Percentiles rank a stretch among this genome's conserved stretches.
Conservation (phyloP, 2,329 filamentous ascomycete genomes). For the Chrysoporthe deuterocubensis region DNA sequence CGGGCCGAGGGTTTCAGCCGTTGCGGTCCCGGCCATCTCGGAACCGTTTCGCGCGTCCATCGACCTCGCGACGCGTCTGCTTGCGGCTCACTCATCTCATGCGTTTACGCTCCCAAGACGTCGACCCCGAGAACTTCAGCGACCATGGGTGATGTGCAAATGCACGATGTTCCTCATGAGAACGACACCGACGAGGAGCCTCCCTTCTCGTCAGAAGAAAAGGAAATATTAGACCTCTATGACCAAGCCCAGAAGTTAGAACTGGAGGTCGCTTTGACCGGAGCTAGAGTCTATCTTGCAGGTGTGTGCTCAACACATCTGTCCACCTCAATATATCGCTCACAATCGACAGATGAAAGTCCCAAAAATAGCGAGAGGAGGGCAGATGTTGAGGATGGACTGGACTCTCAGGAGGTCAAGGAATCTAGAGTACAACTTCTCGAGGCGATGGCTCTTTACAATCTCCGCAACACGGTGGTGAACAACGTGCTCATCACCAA, state of each 20-base stretch:
- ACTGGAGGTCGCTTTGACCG: constrained; percentile 71
- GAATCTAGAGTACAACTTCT: constrained; percentile 68
- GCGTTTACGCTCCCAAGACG: neutral
- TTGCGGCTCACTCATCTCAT: neutral
- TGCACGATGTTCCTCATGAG: constrained; percentile 39
- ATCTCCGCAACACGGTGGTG: constrained; percentile 70
- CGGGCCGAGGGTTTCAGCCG: neutral
- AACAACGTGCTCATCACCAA: constrained; percentile 73
- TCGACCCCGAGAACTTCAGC: neutral
- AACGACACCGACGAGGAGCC: neutral
- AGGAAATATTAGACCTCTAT: constrained; percentile 69
- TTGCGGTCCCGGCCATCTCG: neutral
- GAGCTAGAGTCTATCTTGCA: constrained; percentile 38
- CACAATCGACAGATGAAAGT: constrained; percentile 21
- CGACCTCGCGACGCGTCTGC: constrained; percentile 5
- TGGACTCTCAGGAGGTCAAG: constrained; percentile 50
- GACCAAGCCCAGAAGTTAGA: constrained; percentile 73
- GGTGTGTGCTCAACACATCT: constrained; percentile 1
- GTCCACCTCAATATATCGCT: neutral
- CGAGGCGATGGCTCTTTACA: constrained; percentile 71
- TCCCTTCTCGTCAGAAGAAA: constrained; percentile 68
- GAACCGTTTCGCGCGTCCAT: neutral
- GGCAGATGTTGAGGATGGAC: neutral
- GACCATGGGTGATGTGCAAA: constrained; percentile 32
- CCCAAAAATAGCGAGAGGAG: neutral